phyloP scores from a whole-genome alignment of 106 monocot genomes.

The Vanilla planifolia region DNA sequence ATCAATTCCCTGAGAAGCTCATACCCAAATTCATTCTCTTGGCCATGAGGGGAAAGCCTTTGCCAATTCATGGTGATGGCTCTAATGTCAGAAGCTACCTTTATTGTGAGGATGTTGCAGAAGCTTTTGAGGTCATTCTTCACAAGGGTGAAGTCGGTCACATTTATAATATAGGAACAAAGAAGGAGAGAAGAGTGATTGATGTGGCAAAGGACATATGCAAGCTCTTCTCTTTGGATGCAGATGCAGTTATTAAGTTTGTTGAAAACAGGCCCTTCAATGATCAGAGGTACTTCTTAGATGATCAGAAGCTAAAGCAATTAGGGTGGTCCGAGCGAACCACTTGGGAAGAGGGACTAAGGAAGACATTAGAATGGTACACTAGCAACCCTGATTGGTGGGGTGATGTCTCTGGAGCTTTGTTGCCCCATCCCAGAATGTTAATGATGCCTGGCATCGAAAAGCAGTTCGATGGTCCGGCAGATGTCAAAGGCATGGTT shows the following conservation, averaged over 20 bases:
- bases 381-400: constrained; percentile 42
- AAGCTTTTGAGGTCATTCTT: constrained; percentile 70
- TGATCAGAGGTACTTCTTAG: constrained; percentile 52
- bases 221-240: constrained; percentile 41
- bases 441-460: constrained; percentile 38
- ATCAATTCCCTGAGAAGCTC: constrained; percentile 69
- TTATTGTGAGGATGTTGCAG: constrained; percentile 71
- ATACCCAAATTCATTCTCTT: constrained; percentile 85
- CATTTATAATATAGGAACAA: constrained; percentile 68
- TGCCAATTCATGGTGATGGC: constrained; percentile 64
- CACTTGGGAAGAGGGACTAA: constrained; percentile 48
- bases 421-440: constrained; percentile 56
- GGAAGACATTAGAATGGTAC: constrained; percentile 57
- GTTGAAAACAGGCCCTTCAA: constrained; percentile 62
- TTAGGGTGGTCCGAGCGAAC: constrained; percentile 47
- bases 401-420: constrained; percentile 40
- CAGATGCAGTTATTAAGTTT: constrained; percentile 55
- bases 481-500: constrained; percentile 21
- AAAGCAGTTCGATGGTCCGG: constrained; percentile 15
- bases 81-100: constrained; percentile 67
- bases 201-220: constrained; percentile 67
- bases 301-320: constrained; percentile 51
- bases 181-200: constrained; percentile 59
- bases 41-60: constrained; percentile 44
- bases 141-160: constrained; percentile 72